Evolutionary conservation across 306 rosid species (phyloP).

Genomic region (Castanea crenata): DNA sequence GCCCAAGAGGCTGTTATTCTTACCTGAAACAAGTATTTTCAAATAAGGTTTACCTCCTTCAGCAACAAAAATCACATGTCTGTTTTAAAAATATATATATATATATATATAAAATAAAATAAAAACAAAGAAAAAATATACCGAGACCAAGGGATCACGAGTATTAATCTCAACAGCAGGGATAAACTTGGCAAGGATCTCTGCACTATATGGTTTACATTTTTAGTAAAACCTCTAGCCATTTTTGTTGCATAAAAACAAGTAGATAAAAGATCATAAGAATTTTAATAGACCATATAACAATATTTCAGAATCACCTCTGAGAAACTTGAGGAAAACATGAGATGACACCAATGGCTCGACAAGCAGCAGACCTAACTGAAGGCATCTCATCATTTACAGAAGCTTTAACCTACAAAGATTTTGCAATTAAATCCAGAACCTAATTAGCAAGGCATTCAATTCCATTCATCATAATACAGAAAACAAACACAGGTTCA

Average conservation of each 20-base stretch:
- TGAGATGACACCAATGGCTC: slow-evolving; percentile 92
- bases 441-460: neutral
- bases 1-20: slow-evolving; percentile 96
- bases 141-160: slow-evolving; percentile 62
- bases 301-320: slow-evolving; percentile 56
- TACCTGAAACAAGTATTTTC: slow-evolving; percentile 48
- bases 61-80: slow-evolving; percentile 2
- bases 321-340: slow-evolving; percentile 83
- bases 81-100: neutral
- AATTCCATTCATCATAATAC: slow-evolving; percentile 15
- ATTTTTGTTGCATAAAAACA: slow-evolving; percentile 7
- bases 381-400: slow-evolving; percentile 59
- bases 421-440: slow-evolving; percentile 12
- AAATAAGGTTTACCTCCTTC: slow-evolving; percentile 12
- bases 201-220: slow-evolving; percentile 60
- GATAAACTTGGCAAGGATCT: slow-evolving; percentile 72
- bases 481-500: slow-evolving; percentile 12
- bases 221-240: slow-evolving; percentile 14
- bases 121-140: slow-evolving; percentile 28
- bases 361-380: slow-evolving; percentile 94
- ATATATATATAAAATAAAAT: neutral
- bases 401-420: slow-evolving; percentile 64
- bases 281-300: neutral
- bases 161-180: slow-evolving; percentile 80
- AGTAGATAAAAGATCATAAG: slow-evolving; percentile 10